A percentile compares a stretch with the other conserved stretches of the same genome.
These are phyloP conservation scores for Xylaria acuta DNA, from an alignment of 495 filamentous ascomycete species.

Conservation along the genomic window DNA sequence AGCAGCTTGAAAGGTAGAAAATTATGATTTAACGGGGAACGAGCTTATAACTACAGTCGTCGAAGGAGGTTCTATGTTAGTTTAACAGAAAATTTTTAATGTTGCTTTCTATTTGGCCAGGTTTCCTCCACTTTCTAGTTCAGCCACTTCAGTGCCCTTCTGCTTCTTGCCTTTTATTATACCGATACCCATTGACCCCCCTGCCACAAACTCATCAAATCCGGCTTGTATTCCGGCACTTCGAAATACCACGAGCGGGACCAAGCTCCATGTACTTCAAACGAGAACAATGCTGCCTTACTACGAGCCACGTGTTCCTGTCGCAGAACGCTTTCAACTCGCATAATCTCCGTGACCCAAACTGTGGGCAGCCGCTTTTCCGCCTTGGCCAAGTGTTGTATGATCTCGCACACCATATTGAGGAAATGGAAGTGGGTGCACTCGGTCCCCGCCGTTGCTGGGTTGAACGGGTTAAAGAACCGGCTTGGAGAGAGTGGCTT, in stretches of 20 bases:
- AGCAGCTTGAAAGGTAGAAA: background rate
- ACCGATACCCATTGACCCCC: background rate
- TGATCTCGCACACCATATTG: background rate
- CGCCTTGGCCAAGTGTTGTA: background rate
- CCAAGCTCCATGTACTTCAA: background rate
- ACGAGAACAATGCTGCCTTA: background rate
- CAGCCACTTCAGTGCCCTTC: background rate
- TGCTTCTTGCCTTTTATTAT: background rate
- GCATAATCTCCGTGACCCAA: background rate
- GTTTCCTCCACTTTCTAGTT: background rate
- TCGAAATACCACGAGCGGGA: background rate
- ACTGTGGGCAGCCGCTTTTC: background rate
- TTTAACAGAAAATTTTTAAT: background rate
- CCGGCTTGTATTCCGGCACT: slow-evolving; percentile 3
- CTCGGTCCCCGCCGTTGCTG: background rate
- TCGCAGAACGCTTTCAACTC: background rate
- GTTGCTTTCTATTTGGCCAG: background rate
- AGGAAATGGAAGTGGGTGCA: background rate
- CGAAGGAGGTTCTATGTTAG: background rate
- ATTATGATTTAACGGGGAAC: background rate
- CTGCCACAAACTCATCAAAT: background rate
- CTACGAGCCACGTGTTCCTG: background rate
- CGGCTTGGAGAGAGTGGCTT: background rate
- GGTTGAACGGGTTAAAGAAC: background rate
- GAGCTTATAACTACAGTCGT: background rate